Evolutionary conservation across 176 grass and related monocot genomes (phyloP), one percentile per base, ranked within the genome.

Genomic region (Triticum timopheevii): DNA sequence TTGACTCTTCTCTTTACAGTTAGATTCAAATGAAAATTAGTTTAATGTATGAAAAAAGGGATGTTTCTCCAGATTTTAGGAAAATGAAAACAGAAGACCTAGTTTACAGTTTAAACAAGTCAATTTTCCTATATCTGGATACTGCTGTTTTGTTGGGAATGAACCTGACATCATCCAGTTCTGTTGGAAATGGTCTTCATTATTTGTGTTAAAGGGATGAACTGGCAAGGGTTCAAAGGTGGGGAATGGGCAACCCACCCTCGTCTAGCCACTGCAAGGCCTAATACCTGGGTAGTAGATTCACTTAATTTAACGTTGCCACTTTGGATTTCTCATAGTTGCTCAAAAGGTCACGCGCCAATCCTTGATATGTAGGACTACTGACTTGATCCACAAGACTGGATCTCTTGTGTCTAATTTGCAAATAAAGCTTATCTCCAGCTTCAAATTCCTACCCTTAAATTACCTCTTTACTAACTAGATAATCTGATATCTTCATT

Each of bases 251-350:
- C 44, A 76, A 76, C 44, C 17, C 28, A 47, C 25, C 44, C 44
- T 75, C 15, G 13, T 75, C 3, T 76, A 52, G 73, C 45, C 25
- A 8, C 25, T 50, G 7, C 42, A 52, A 31, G 24, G 73, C 73
- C 73, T 52, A 76, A 38, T 76, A 15, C 15, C 44, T 52, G 13
- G 24, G 73, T 52, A 50, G 38, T 44, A 30, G 44, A 76, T 24
- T 76, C 13, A 17, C 73, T 50, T 76, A 47, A 1, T 17, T 67
- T 34, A 35, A 36, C 65, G 16, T 54, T 54, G 16, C 50, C 50
- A 54, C 50, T 76, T 76, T 52, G 44, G 44, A 76, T 50, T 30
- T 76, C 3, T 76, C 73, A 30, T 76, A 76, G 73, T 76, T 52
- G 44, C 17, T 76, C 44, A 76, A 50, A 19, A 30, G 15, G 25